These are phyloP conservation scores for Raddia guianensis DNA, from an alignment of 176 grass and related monocot genomes.

Conservation along the genomic window DNA sequence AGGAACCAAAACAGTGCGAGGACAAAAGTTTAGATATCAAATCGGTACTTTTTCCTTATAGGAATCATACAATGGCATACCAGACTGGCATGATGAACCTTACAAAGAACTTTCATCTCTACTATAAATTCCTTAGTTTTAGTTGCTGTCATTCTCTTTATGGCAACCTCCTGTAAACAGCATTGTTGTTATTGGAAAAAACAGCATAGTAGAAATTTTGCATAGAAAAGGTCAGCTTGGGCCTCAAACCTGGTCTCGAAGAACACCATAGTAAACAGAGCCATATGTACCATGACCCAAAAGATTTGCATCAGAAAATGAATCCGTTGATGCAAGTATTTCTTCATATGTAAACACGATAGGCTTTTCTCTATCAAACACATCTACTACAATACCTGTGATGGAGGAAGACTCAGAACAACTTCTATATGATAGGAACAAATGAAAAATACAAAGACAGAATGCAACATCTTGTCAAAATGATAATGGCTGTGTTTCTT, in stretches of 20 bases:
- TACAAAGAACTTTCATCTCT: conserved; percentile 97
- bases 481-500: too few relatives aligned
- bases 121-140: conserved; percentile 99
- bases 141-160: conserved; percentile 98
- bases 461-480: conserved; percentile 17
- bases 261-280: conserved; percentile 93
- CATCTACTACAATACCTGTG: conserved; percentile 68
- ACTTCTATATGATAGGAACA: conserved; percentile 8
- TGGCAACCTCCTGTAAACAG: conserved; percentile 78
- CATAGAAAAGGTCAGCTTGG: conserved; percentile 15
- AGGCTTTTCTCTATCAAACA: conserved; percentile 90
- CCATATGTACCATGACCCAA: conserved; percentile 98
- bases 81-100: conserved; percentile 99
- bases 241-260: conserved; percentile 81
- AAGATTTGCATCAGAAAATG: conserved; percentile 93
- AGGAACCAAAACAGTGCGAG: too few relatives aligned
- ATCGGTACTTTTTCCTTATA: background rate
- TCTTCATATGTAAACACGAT: conserved; percentile 83
- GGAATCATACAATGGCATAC: conserved; percentile 53
- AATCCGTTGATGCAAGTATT: conserved; percentile 78
- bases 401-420: conserved; percentile 27
- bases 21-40: too few relatives aligned
- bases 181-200: conserved; percentile 30
- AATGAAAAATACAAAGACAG: background rate
- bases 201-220: conserved; percentile 19